Evolutionary conservation across 306 rosid genomes (phyloP), one percentile per base, ranked within the genome.

Genomic region (Ochetophila trinervis): DNA sequence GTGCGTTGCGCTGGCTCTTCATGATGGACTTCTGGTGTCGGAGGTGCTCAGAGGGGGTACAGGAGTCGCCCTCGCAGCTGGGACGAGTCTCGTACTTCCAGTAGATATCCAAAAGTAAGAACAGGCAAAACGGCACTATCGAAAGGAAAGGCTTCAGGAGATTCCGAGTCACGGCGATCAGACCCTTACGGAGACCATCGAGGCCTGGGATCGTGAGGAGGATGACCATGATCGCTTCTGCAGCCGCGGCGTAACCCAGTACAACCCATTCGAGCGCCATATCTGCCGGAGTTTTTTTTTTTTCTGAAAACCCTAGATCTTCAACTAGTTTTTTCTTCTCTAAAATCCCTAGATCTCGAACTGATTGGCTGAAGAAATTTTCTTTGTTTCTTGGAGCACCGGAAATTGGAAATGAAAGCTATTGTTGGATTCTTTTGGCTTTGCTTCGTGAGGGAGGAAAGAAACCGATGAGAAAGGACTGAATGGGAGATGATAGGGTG

Each of bases 241-340:
- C 97, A 1, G 77, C 97, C 1, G 99, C 99, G 2, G 96, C 97
- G 81, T 94, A 94, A 0, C 99, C 97, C 4, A 94, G 80, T 48
- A 94, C 96, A 19, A 94, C 92, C 99, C 99, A 94, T 71, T 94
- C 99, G 3, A 94, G 75, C 53, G 99, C 99, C 99, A 94, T 91
- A 15, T 8, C 4, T 13, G 17, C 14, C 45, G 47, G 20, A 47
- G 27, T 6, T 3, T 49, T 21, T 45, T 40, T 18, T 21, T 22
- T 34, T 14, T 32, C 6, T 14, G 55, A 22, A 53, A 54, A n/a
- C 55, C 62, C 9, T 48, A 57, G 72, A 68, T 71, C 71, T 62
- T 36, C n/a, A n/a, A n/a, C n/a, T n/a, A n/a, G n/a, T 3, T 49
- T 21, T 45, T 40, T 18, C 17, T 22, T 34, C 19, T 32, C 6